These are phyloP conservation scores for Phytopythium aichiense DNA, from an alignment of 352 stramenopile species.

Conservation along the genomic window DNA sequence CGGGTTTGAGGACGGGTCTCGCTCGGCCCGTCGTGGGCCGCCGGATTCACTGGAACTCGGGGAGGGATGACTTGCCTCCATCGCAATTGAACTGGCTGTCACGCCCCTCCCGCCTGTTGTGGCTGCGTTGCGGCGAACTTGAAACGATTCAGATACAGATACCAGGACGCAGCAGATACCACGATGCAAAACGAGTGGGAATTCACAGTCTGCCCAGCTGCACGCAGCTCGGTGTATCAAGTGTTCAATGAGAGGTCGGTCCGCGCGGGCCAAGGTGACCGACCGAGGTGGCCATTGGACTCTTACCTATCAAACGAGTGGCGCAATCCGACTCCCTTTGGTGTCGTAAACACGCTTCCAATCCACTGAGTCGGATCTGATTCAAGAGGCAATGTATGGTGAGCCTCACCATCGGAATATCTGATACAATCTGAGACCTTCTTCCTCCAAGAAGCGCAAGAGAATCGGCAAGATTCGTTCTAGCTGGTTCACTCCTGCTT, in stretches of 20 bases:
- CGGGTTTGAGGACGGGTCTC: neutral
- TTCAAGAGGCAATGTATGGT: neutral
- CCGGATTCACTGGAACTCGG: neutral
- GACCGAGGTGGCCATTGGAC: too few species aligned
- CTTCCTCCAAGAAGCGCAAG: neutral
- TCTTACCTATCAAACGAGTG: slow-evolving; percentile 5
- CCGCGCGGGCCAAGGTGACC: neutral
- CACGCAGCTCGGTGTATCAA: too few species aligned
- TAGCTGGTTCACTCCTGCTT: neutral
- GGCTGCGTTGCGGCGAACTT: neutral
- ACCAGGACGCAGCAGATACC: too few species aligned
- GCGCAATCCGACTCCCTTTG: neutral
- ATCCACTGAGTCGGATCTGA: neutral
- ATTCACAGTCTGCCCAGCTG: too few species aligned
- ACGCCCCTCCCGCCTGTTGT: neutral
- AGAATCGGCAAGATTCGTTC: too few species aligned
- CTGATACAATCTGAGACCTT: neutral
- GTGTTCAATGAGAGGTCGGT: neutral
- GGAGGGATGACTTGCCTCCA: neutral
- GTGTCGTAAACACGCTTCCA: slow-evolving; percentile 4
- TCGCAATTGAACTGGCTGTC: neutral
- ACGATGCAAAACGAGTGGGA: too few species aligned
- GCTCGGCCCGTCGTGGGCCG: neutral
- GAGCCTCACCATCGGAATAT: neutral
- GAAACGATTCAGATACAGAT: neutral